phyloP scores from a whole-genome alignment of 495 filamentous ascomycete species.

The Daldinia concentrica region DNA sequence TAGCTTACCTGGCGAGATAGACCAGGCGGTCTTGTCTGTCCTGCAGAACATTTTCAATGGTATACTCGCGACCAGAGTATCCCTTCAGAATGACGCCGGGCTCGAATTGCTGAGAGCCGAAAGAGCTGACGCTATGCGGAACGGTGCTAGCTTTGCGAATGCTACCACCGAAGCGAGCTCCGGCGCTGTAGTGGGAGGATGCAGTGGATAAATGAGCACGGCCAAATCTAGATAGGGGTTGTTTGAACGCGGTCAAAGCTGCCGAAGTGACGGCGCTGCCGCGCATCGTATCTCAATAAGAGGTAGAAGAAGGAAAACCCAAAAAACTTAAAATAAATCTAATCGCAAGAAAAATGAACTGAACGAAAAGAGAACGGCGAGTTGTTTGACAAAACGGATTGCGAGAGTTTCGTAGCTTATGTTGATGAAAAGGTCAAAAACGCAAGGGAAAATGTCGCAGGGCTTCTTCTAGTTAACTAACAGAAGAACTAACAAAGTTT shows the following conservation, averaged over 20 bases:
- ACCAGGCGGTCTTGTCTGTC: conserved; percentile 50
- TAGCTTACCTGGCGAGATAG: conserved; percentile 46
- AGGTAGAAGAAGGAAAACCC: not conserved
- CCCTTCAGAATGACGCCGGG: conserved; percentile 46
- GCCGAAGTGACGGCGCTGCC: conserved; percentile 41
- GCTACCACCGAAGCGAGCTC: conserved; percentile 32
- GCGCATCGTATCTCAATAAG: conserved; percentile 40
- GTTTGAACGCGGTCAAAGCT: conserved; percentile 41
- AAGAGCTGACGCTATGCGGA: conserved; percentile 22
- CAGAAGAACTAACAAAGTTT: not conserved
- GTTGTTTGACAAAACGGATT: not conserved
- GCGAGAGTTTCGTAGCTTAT: not conserved
- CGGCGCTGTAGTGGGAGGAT: conserved; percentile 29
- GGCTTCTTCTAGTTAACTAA: not conserved
- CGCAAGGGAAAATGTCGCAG: conserved; percentile 7
- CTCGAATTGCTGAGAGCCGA: conserved; percentile 30
- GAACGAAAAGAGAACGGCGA: not conserved
- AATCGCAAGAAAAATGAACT: not conserved
- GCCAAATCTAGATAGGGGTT: conserved; percentile 37
- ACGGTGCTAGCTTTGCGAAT: conserved; percentile 43
- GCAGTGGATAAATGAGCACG: conserved; percentile 38
- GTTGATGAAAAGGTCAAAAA: conserved; percentile 8
- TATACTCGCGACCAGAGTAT: conserved; percentile 50
- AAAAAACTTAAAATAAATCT: not conserved
- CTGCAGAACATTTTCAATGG: conserved; percentile 51